Evolutionary conservation across 1,284 basidiomycete genomes (phyloP).

Genomic region (Puccinia coronata): DNA sequence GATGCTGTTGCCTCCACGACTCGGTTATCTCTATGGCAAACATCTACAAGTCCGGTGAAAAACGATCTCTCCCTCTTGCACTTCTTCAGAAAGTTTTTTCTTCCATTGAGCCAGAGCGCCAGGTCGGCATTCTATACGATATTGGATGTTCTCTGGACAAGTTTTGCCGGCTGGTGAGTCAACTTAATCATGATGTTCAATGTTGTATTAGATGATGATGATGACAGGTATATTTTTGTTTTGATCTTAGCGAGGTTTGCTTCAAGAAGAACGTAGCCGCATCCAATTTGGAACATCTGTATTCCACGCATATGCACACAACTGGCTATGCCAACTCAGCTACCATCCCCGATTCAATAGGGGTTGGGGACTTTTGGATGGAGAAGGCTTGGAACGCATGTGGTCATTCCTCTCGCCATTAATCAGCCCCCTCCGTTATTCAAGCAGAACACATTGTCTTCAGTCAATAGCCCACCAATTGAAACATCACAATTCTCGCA

Average conservation of each 20-base stretch:
- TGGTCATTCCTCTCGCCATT: too few relatives aligned
- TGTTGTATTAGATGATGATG: not conserved
- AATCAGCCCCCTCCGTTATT: not conserved
- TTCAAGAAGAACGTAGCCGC: not conserved
- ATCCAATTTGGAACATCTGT: not conserved
- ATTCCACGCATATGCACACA: slow-evolving; percentile 5
- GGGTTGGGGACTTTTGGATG: not conserved
- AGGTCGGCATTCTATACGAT: not conserved
- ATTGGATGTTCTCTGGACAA: slow-evolving; percentile 22
- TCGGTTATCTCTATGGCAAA: not conserved
- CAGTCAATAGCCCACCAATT: not conserved
- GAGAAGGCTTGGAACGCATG: not conserved
- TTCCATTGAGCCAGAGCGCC: not conserved
- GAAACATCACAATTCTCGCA: too few relatives aligned
- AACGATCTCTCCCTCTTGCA: not conserved
- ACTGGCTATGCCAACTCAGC: slow-evolving; percentile 6
- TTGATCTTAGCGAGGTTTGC: not conserved
- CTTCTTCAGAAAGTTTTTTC: not conserved
- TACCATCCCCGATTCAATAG: slow-evolving; percentile 4
- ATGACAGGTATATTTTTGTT: not conserved
- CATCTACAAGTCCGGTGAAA: not conserved
- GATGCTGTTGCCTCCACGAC: not conserved
- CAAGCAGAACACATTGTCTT: not conserved
- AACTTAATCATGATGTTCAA: not conserved
- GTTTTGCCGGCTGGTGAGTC: not conserved